A percentile compares a stretch with the other conserved stretches of the same genome.
phyloP scores from a whole-genome alignment of 139 green algal genomes.

The Micractinium conductrix region DNA sequence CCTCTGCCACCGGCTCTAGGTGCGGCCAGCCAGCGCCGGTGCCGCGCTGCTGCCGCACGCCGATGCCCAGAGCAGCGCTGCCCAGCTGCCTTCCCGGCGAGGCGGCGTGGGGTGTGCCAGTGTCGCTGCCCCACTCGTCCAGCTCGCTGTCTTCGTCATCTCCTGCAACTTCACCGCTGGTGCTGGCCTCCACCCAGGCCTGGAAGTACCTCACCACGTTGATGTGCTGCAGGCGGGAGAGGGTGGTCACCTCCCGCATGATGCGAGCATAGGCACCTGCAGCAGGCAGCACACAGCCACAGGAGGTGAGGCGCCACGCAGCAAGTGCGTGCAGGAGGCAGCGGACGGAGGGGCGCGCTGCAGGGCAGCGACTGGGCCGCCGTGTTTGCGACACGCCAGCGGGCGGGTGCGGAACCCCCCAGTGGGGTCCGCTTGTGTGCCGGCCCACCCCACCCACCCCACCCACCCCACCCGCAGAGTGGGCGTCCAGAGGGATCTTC shows the following conservation, averaged over 20 bases:
- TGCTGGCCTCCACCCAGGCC: constrained; percentile 28
- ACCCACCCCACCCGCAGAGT: constrained; percentile 15
- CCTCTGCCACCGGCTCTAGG: constrained; percentile 24
- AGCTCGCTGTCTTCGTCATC: constrained; percentile 12
- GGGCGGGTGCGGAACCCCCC: no score
- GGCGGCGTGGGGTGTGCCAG: background rate
- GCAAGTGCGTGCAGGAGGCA: no score
- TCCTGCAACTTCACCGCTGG: background rate
- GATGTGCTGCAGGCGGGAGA: constrained; percentile 89
- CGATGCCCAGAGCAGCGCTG: no score
- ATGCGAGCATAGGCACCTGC: constrained; percentile 60
- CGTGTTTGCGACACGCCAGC: no score
- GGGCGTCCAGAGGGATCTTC: constrained; percentile 78
- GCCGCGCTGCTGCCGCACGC: background rate
- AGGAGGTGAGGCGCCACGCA: no score
- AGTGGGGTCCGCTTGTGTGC: no score
- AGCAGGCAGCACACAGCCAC: background rate
- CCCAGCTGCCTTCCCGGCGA: background rate
- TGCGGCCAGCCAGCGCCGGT: background rate
- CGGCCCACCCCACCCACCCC: no score
- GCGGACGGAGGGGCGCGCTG: no score
- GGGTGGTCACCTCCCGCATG: constrained; percentile 90
- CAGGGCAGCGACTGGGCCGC: no score
- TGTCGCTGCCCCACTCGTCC: constrained; percentile 20
- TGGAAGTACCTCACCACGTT: constrained; percentile 92